Percentiles rank a stretch among this genome's conserved stretches.
Evolutionary conservation across 2,329 filamentous ascomycete genomes (phyloP).

Genomic region (Ceratocystis cubensis): DNA sequence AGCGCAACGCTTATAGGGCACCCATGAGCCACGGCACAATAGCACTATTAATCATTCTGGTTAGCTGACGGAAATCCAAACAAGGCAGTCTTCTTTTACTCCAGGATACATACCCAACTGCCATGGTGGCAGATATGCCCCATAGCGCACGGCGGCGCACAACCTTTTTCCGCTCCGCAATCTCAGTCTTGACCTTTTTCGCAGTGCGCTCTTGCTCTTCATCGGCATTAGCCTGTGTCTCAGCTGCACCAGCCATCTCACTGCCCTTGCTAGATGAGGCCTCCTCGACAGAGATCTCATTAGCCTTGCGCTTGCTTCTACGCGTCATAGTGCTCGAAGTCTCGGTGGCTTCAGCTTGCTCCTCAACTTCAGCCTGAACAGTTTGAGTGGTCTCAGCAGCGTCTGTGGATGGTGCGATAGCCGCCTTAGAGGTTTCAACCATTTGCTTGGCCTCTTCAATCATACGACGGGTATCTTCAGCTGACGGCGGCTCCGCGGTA

Average conservation of each 20-base stretch:
- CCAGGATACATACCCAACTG: conserved; percentile 63
- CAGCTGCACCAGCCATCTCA: conserved; percentile 19
- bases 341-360: conserved; percentile 30
- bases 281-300: conserved; percentile 54
- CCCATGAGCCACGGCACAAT: conserved; percentile 42
- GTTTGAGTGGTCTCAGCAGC: conserved; percentile 23
- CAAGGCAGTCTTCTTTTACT: no score
- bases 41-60: conserved; percentile 28
- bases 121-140: conserved; percentile 75
- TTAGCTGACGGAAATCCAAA: no score
- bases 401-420: conserved; percentile 28
- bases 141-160: conserved; percentile 76
- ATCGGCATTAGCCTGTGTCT: conserved; percentile 32
- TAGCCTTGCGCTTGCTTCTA: conserved; percentile 60
- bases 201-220: conserved; percentile 37
- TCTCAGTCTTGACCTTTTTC: conserved; percentile 73
- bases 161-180: conserved; percentile 70
- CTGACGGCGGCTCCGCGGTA: conserved; percentile 54
- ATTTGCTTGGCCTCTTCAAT: conserved; percentile 77
- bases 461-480: conserved; percentile 71
- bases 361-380: conserved; percentile 29
- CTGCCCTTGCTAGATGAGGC: conserved; percentile 29
- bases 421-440: conserved; percentile 54
- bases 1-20: conserved; percentile 32
- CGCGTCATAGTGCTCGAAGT: conserved; percentile 32